phyloP scores from a whole-genome alignment of 2,329 filamentous ascomycete genomes.

The Beauveria australis region DNA sequence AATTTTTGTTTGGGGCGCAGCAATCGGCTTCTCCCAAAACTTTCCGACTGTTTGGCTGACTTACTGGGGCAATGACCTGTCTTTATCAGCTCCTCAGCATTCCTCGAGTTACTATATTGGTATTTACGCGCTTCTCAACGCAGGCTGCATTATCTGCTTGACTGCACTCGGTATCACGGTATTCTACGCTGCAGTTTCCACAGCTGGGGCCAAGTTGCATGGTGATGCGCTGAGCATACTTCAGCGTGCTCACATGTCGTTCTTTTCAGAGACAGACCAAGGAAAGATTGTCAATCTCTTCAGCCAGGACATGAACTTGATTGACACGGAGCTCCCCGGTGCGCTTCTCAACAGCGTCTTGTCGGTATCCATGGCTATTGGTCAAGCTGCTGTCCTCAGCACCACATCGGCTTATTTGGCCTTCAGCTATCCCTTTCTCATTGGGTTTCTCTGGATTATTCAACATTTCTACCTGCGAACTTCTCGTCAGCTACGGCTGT shows the following conservation, averaged over 20 bases:
- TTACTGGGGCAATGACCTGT: conserved; percentile 29
- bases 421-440: conserved; percentile 41
- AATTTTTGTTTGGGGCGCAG: conserved; percentile 15
- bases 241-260: conserved; percentile 19
- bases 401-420: conserved; percentile 34
- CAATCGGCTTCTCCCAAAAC: conserved; percentile 19
- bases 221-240: too few species aligned
- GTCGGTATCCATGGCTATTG: background rate
- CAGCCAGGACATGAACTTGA: conserved; percentile 35
- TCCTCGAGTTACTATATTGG: conserved; percentile 23
- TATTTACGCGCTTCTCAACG: conserved; percentile 21
- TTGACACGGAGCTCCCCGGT: conserved; percentile 31
- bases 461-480: conserved; percentile 50
- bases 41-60: conserved; percentile 32
- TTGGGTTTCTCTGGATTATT: conserved; percentile 34
- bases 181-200: too few species aligned
- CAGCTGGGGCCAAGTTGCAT: too few species aligned
- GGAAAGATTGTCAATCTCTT: conserved; percentile 36
- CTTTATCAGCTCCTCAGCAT: background rate
- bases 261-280: conserved; percentile 33
- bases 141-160: conserved; percentile 15
- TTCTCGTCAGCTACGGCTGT: conserved; percentile 49
- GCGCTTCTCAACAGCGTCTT: conserved; percentile 23
- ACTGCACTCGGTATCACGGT: background rate
- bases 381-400: too few species aligned